Evolutionary conservation across 768 basidiomycete genomes (phyloP).

Genomic region (Serendipita sp.): DNA sequence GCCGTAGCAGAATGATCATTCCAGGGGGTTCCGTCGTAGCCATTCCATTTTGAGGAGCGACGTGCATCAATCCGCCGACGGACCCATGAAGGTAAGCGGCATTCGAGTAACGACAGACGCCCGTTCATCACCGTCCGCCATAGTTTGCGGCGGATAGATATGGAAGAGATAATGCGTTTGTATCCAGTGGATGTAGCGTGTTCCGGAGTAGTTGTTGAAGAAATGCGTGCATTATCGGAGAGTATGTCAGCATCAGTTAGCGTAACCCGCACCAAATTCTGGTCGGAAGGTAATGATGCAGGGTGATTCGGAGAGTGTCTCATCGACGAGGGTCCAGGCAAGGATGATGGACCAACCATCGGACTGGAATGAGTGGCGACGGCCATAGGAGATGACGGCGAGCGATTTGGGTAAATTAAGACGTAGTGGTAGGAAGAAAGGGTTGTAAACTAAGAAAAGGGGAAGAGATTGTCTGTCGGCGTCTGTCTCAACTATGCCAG

Average conservation of each 20-base stretch:
- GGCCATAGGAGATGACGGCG: background rate
- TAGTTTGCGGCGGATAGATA: background rate
- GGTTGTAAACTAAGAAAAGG: background rate
- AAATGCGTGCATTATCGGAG: background rate
- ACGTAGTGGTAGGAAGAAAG: background rate
- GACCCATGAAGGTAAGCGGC: background rate
- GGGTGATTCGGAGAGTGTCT: background rate
- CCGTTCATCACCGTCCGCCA: background rate
- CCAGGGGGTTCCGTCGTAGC: background rate
- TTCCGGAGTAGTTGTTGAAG: background rate
- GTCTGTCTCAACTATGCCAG: background rate
- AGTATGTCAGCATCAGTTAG: background rate
- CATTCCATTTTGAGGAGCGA: background rate
- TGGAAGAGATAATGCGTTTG: background rate
- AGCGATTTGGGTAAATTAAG: background rate
- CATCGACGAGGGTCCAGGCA: background rate
- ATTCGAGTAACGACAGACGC: background rate
- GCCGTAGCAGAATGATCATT: background rate
- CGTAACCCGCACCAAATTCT: background rate
- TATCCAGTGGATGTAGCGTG: background rate
- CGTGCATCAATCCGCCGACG: background rate
- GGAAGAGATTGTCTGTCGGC: background rate
- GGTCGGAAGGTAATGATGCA: background rate
- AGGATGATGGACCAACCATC: background rate
- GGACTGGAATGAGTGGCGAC: background rate